Conservation (phyloP, 2,329 filamentous ascomycete species). For the Neurospora sp. region DNA sequence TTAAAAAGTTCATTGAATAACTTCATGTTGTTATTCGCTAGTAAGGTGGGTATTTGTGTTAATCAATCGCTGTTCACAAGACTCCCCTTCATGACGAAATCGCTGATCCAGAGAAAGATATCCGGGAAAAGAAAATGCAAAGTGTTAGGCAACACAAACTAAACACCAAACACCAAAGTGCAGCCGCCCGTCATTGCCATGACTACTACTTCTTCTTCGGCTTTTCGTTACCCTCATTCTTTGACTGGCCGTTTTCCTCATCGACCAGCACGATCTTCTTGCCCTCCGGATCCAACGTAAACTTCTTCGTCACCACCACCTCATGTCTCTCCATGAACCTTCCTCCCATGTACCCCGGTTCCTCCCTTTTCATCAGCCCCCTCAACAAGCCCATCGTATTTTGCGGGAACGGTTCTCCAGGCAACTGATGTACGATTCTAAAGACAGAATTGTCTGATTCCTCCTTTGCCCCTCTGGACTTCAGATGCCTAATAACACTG, state of each 20-base stretch:
- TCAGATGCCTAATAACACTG: background rate
- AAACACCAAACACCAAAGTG: background rate
- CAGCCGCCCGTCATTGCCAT: background rate
- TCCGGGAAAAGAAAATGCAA: background rate
- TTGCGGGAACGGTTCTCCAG: background rate
- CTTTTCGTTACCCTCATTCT: background rate
- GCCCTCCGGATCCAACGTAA: background rate
- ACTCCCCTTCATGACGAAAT: background rate
- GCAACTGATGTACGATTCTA: background rate
- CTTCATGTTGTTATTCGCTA: background rate
- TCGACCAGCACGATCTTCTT: background rate
- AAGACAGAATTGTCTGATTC: background rate
- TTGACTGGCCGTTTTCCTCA: background rate
- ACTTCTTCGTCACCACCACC: background rate
- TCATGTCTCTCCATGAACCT: background rate
- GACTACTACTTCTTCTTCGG: background rate
- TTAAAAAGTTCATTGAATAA: too few relatives aligned
- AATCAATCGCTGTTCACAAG: background rate
- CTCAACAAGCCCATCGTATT: background rate
- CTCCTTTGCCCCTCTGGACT: background rate
- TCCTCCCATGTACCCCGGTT: background rate
- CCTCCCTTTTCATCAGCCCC: background rate
- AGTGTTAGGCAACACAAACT: background rate
- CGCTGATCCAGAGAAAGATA: background rate
- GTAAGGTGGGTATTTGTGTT: background rate